phyloP scores from a whole-genome alignment of 805 yeast genomes.

The Wilhelminamyces savonicus region DNA sequence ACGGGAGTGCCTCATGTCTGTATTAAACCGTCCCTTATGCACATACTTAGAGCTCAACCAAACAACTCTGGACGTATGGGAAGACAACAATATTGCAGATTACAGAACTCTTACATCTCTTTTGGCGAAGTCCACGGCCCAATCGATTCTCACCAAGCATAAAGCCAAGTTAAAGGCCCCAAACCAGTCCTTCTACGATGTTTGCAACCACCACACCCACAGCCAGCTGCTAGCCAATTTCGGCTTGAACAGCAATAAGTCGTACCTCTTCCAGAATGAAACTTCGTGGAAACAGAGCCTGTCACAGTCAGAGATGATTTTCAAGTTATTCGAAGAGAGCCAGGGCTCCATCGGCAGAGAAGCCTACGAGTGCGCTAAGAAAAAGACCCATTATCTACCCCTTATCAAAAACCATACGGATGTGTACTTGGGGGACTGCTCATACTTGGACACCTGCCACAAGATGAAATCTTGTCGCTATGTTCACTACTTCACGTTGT shows the following conservation, averaged over 20 bases:
- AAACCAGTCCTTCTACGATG: slow-evolving; percentile 40
- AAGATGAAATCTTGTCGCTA: slow-evolving; percentile 75
- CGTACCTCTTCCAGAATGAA: slow-evolving; percentile 7
- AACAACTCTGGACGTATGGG: too few relatives aligned
- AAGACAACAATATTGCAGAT: slow-evolving; percentile 62
- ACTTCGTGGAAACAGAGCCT: neutral
- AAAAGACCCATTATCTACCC: slow-evolving; percentile 24
- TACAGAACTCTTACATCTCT: slow-evolving; percentile 44
- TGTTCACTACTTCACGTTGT: slow-evolving; percentile 61
- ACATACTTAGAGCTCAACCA: too few relatives aligned
- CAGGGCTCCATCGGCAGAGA: slow-evolving; percentile 5
- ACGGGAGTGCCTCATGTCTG: too few relatives aligned
- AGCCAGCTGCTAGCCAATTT: slow-evolving; percentile 12
- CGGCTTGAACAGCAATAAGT: slow-evolving; percentile 5
- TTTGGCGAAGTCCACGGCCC: slow-evolving; percentile 33
- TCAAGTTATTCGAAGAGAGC: slow-evolving; percentile 3
- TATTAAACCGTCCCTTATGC: too few relatives aligned
- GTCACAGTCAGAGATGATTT: neutral
- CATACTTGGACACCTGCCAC: slow-evolving; percentile 91
- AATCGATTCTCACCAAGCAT: slow-evolving; percentile 32
- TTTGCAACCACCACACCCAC: slow-evolving; percentile 41
- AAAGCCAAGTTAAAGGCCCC: slow-evolving; percentile 33
- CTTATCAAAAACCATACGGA: slow-evolving; percentile 51
- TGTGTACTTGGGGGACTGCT: slow-evolving; percentile 74
- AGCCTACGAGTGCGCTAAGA: slow-evolving; percentile 6